These are phyloP conservation scores for Yarrowia keelungensis DNA, from an alignment of 805 yeast species.

Conservation along the genomic window DNA sequence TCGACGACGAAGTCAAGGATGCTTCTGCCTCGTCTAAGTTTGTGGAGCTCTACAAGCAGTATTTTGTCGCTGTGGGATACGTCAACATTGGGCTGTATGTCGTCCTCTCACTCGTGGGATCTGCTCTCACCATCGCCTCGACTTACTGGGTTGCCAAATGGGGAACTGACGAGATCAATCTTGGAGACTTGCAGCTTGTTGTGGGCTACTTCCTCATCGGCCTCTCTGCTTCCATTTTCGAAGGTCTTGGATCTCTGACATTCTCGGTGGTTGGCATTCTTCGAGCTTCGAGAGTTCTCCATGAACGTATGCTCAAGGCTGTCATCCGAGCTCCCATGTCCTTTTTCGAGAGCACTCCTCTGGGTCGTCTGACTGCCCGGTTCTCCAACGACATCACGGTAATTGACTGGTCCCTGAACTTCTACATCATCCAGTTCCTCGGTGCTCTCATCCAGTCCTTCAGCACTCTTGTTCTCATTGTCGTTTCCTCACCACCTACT, in stretches of 20 bases:
- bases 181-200: constrained; percentile 58
- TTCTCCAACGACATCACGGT: constrained; percentile 88
- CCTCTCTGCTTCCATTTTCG: constrained; percentile 55
- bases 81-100: background rate
- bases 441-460: background rate
- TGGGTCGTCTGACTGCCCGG: constrained; percentile 88
- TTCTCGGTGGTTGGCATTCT: constrained; percentile 47
- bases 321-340: constrained; percentile 91
- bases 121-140: background rate
- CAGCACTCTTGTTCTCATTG: constrained; percentile 68
- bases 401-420: constrained; percentile 85
- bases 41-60: background rate
- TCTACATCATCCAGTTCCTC: background rate
- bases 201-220: constrained; percentile 75
- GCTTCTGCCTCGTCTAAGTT: background rate
- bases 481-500: constrained; percentile 67
- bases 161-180: background rate
- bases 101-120: background rate
- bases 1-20: background rate
- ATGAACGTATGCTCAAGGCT: constrained; percentile 71
- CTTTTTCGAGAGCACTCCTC: constrained; percentile 93
- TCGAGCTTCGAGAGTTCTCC: constrained; percentile 53
- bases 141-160: constrained; percentile 13
- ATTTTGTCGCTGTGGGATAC: background rate
- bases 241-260: constrained; percentile 62